These are phyloP conservation scores for Orbilia oligospora DNA, from an alignment of 2,329 filamentous ascomycete genomes.

Conservation along the genomic window DNA sequence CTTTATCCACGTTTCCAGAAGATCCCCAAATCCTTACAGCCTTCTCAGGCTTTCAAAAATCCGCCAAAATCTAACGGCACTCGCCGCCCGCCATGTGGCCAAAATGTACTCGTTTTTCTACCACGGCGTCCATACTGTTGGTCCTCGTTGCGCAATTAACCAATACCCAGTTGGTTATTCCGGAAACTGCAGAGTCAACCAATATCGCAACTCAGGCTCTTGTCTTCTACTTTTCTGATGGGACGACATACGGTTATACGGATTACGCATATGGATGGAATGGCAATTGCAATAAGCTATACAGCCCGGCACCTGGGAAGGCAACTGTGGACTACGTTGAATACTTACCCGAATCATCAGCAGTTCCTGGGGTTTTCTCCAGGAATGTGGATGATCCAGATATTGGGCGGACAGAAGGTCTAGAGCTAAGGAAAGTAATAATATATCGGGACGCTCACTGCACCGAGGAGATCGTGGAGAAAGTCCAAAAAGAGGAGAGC, in stretches of 20 bases:
- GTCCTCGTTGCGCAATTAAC: neutral
- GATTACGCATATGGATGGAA: conserved; percentile 57
- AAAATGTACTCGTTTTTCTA: conserved; percentile 14
- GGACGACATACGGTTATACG: conserved; percentile 48
- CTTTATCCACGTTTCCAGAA: neutral
- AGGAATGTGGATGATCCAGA: conserved; percentile 30
- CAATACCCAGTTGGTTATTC: conserved; percentile 41
- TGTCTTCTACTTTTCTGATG: conserved; percentile 55
- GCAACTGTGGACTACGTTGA: conserved; percentile 50
- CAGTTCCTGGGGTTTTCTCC: conserved; percentile 26
- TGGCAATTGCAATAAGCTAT: conserved; percentile 52
- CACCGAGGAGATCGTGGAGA: conserved; percentile 35
- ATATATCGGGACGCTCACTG: conserved; percentile 51
- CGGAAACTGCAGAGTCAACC: neutral
- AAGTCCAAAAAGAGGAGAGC: conserved; percentile 4
- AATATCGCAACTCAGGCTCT: conserved; percentile 26
- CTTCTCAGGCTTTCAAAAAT: conserved; percentile 4
- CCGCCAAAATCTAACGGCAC: neutral
- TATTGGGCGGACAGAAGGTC: conserved; percentile 33
- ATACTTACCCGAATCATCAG: conserved; percentile 28
- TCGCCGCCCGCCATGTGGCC: conserved; percentile 25
- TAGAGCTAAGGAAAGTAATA: conserved; percentile 44
- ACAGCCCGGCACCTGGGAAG: conserved; percentile 38
- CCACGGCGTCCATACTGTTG: conserved; percentile 8
- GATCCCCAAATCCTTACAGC: neutral